These are phyloP conservation scores for Scutellaria barbata DNA, from an alignment of 257 asterid genomes.

Conservation along the genomic window DNA sequence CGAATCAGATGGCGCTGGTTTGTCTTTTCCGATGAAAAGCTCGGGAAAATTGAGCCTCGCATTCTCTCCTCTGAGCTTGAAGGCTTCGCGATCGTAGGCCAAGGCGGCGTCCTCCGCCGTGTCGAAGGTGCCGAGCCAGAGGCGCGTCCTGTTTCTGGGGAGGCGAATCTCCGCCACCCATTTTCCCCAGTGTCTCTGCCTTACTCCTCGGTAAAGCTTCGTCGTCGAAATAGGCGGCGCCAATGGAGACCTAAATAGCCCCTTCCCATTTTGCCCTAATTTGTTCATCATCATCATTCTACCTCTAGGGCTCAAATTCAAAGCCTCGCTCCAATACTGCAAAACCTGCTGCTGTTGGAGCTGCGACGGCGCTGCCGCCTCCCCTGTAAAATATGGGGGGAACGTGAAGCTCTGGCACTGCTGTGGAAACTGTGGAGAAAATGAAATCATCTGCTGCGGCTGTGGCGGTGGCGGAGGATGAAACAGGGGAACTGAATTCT, in stretches of 20 bases:
- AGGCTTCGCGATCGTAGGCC: conserved; percentile 94
- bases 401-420: conserved; percentile 43
- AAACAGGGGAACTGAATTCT: conserved; percentile 44
- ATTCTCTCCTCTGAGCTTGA: conserved; percentile 79
- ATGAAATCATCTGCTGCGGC: conserved; percentile 83
- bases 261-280: conserved; percentile 45
- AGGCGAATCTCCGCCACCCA: conserved; percentile 99
- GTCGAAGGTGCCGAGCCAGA: conserved; percentile 96
- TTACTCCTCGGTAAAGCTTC: conserved; percentile 85
- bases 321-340: conserved; percentile 75
- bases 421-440: conserved; percentile 47
- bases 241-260: conserved; percentile 45
- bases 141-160: conserved; percentile 84
- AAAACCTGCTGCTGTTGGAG: conserved; percentile 61
- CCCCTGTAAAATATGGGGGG: conserved; percentile 75
- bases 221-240: conserved; percentile 55
- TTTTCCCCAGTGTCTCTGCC: conserved; percentile 98
- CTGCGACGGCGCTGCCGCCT: conserved; percentile 20
- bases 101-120: conserved; percentile 94
- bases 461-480: conserved; percentile 43
- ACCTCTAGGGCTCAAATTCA: conserved; percentile 80
- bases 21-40: conserved; percentile 61
- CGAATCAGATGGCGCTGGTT: conserved; percentile 9
- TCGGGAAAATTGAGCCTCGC: conserved; percentile 90
- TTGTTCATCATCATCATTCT: conserved; percentile 75